These are phyloP conservation scores for Neolentinus lepideus DNA, from an alignment of 1,284 basidiomycete genomes.

Conservation along the genomic window DNA sequence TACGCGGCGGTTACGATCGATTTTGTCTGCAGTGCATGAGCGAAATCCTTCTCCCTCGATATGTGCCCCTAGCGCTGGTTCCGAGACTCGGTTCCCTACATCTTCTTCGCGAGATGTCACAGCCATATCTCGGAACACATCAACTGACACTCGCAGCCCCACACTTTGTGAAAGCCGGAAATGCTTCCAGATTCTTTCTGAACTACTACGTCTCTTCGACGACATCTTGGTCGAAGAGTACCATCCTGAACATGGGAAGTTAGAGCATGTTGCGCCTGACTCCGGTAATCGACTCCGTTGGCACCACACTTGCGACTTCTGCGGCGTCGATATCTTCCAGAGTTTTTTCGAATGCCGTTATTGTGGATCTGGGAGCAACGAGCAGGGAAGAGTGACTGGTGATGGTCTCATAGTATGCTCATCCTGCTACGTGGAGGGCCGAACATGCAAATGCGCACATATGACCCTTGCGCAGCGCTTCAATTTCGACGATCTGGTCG, in stretches of 20 bases:
- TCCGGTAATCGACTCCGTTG: slow-evolving; percentile 1
- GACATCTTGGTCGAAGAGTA: slow-evolving; percentile 53
- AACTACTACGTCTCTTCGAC: slow-evolving; percentile 47
- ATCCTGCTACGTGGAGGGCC: slow-evolving; percentile 68
- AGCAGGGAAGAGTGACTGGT: slow-evolving; percentile 15
- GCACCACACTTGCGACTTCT: slow-evolving; percentile 62
- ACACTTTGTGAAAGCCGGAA: background rate
- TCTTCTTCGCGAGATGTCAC: background rate
- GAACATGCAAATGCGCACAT: slow-evolving; percentile 48
- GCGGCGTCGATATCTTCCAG: slow-evolving; percentile 70
- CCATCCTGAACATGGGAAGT: slow-evolving; percentile 22
- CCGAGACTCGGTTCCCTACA: background rate
- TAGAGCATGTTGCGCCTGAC: slow-evolving; percentile 17
- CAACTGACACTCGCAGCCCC: background rate
- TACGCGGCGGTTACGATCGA: slow-evolving; percentile 7
- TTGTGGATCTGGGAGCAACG: slow-evolving; percentile 25
- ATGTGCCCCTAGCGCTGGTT: background rate
- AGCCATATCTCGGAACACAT: background rate
- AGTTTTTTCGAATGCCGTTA: slow-evolving; percentile 63
- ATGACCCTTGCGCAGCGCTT: slow-evolving; percentile 57
- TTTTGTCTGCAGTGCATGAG: background rate
- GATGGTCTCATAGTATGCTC: slow-evolving; percentile 54
- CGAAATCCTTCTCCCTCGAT: background rate
- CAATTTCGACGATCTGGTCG: slow-evolving; percentile 29
- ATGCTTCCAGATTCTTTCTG: background rate